Conservation (phyloP, 1,284 basidiomycete genomes). For the Sphagnurus paluster region DNA sequence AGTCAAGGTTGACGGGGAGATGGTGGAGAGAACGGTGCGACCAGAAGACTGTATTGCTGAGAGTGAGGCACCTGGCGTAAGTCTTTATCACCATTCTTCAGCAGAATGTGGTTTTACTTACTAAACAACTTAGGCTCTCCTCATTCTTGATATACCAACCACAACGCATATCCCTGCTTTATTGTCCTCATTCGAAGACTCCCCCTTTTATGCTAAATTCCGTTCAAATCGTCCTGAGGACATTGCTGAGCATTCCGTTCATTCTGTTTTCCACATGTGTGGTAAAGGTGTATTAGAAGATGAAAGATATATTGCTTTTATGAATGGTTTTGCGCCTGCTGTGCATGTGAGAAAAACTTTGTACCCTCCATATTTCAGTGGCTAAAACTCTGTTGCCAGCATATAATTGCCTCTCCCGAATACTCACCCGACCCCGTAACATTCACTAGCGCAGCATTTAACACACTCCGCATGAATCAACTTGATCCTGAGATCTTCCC, state of each 20-base stretch:
- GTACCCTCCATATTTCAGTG: neutral
- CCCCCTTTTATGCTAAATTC: conserved; percentile 51
- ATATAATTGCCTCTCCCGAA: conserved; percentile 65
- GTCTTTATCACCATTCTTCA: conserved; percentile 15
- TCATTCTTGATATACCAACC: conserved; percentile 65
- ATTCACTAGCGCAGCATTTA: conserved; percentile 75
- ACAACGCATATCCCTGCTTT: conserved; percentile 62
- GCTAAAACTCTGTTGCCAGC: conserved; percentile 39
- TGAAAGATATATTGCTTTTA: conserved; percentile 69
- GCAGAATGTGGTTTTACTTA: conserved; percentile 10
- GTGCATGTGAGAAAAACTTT: conserved; percentile 51
- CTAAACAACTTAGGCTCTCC: conserved; percentile 48
- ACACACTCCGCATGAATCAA: conserved; percentile 70
- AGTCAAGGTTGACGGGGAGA: conserved; percentile 43
- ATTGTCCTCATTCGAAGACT: conserved; percentile 49
- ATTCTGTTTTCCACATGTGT: conserved; percentile 66
- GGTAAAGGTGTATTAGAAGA: conserved; percentile 72
- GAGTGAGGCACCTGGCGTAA: conserved; percentile 48
- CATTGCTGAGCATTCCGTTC: conserved; percentile 47
- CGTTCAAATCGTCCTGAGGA: conserved; percentile 42
- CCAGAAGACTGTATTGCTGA: conserved; percentile 63
- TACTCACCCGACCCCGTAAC: conserved; percentile 67
- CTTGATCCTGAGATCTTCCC: conserved; percentile 79
- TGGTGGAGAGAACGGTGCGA: conserved; percentile 45
- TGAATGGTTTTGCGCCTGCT: conserved; percentile 58